Base-by-base conservation (phyloP, 2,329 filamentous ascomycete species). In the Aspergillus persii region DNA sequence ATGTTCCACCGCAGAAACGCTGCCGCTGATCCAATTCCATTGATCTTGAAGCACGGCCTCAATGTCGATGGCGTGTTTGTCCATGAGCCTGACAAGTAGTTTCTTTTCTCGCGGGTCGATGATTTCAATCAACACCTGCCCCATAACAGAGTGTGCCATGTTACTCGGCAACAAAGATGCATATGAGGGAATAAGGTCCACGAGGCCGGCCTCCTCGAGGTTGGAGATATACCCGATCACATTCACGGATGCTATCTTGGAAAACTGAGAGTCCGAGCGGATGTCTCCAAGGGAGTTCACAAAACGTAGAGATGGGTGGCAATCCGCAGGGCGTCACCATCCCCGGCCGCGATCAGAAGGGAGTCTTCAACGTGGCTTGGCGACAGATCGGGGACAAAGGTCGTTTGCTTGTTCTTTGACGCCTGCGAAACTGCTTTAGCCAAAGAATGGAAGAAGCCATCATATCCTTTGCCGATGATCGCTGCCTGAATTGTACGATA, bases 161-260 rank as follows among this genome's bases (percentile, higher is more conserved):
- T 85, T 79, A 6, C 81, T 78, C 8, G 85, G 82, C 11, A 99
- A 81, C 67, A 91, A 88, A 8, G 92, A 92, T 62, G 91, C 93
- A 74, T 99, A 99, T 0, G 96, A 80, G 0, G 95, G 93, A 57
- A 96, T 89, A 47, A 95, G 78, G 62, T 94, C 88, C 60, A 89
- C 86, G 56, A 95, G 85, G 36, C 87, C 86, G 15, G 86, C 85
- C 50, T 89, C 82, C 48, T 90, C 86, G 41, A 99, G 78, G 61
- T 90, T 88, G 67, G 90, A 89, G 57, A 96, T 89, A 72, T 98
- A 98, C 3, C 86, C 88, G 1, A 89, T 86, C 54, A 97, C 81
- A 50, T 94, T 86, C 68, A 76, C 60, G 7, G 74, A 73, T 3
- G 72, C 71, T 1, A 90, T 91, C 69, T 96, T 89, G 64, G 88